Evolutionary conservation across 345 rosid genomes (phyloP).

Genomic region (Fremontodendron californicum): DNA sequence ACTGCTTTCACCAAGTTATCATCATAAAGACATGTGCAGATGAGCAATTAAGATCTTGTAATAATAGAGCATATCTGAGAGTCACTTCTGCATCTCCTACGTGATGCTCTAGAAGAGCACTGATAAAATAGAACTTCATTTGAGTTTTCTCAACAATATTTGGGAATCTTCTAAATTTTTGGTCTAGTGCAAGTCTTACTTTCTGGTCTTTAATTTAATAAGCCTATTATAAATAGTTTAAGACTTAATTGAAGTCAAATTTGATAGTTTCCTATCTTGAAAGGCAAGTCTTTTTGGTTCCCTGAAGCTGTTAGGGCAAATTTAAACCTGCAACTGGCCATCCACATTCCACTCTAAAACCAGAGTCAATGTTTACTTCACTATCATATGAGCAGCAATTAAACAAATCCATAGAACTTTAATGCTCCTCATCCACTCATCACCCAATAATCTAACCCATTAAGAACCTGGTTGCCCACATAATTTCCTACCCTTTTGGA

Average conservation of each 20-base stretch:
- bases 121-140: background rate
- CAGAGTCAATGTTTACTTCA: background rate
- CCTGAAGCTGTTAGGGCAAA: background rate
- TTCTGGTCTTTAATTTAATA: background rate
- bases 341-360: background rate
- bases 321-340: background rate
- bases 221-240: background rate
- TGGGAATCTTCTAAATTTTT: background rate
- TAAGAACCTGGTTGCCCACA: background rate
- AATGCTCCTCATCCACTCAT: background rate
- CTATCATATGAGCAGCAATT: background rate
- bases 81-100: background rate
- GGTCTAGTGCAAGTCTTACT: background rate
- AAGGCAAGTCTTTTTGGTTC: background rate
- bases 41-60: background rate
- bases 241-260: background rate
- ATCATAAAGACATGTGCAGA: too few relatives aligned
- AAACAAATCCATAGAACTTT: background rate
- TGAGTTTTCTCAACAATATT: background rate
- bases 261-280: background rate
- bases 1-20: background rate
- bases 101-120: background rate
- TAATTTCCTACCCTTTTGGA: background rate
- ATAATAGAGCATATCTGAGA: background rate
- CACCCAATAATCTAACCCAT: background rate